These are phyloP conservation scores for Xerocomus spinulosus DNA, from an alignment of 768 basidiomycete species.

Conservation along the genomic window DNA sequence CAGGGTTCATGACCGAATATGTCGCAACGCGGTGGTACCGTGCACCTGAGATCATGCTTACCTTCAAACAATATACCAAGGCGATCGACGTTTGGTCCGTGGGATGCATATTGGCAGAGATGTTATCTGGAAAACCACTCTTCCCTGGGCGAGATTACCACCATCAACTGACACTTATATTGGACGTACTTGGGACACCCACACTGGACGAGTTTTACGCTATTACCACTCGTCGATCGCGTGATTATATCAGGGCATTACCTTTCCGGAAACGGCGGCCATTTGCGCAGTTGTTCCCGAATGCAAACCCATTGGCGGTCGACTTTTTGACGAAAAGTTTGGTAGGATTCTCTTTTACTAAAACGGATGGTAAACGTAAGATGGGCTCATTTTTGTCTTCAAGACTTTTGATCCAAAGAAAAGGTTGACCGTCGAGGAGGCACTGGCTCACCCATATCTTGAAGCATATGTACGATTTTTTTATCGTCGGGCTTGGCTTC, in stretches of 20 bases:
- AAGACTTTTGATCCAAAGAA: constrained; percentile 98
- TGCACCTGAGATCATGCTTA: constrained; percentile 99
- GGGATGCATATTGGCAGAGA: constrained; percentile 89
- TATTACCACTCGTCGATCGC: constrained; percentile 86
- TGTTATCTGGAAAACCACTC: constrained; percentile 93
- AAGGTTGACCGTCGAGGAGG: constrained; percentile 90
- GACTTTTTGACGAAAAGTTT: constrained; percentile 82
- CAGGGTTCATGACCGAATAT: constrained; percentile 93
- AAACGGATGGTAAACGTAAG: too few species aligned
- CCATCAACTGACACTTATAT: constrained; percentile 91
- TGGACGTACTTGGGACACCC: constrained; percentile 96
- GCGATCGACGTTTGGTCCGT: constrained; percentile 90
- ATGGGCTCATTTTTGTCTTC: constrained; percentile 1
- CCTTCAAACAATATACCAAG: constrained; percentile 98
- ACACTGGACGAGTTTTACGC: constrained; percentile 97
- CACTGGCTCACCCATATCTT: constrained; percentile 90
- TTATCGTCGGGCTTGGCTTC: too few species aligned
- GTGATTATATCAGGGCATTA: constrained; percentile 92
- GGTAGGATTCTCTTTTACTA: constrained; percentile 37
- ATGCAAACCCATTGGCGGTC: constrained; percentile 75
- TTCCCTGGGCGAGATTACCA: constrained; percentile 98
- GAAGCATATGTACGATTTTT: constrained; percentile 73
- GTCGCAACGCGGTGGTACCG: constrained; percentile 99
- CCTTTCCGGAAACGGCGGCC: constrained; percentile 88
- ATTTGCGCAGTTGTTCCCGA: constrained; percentile 84